Percentiles rank a stretch among this genome's conserved stretches.
Evolutionary conservation across 2,329 filamentous ascomycete genomes (phyloP).

Genomic region (Exophiala oligosperma): DNA sequence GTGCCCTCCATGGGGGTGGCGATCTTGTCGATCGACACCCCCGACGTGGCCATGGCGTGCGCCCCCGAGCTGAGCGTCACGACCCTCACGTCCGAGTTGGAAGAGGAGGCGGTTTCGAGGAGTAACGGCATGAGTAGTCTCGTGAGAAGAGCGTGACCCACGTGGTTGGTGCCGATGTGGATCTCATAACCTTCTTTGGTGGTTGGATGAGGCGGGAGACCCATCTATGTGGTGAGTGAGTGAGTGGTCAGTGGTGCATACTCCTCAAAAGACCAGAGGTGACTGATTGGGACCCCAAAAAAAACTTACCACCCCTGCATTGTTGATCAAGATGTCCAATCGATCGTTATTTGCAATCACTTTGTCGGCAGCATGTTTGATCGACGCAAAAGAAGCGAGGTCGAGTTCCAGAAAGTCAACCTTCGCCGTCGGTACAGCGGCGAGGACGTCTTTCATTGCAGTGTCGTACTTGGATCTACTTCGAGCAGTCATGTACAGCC

Average conservation of each 20-base stretch:
- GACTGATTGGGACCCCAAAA: too few relatives aligned
- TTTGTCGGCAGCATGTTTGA: slow-evolving; percentile 38
- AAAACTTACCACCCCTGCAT: slow-evolving; percentile 41
- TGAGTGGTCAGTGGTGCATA: too few relatives aligned
- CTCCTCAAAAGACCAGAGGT: too few relatives aligned
- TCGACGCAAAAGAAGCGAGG: slow-evolving; percentile 30
- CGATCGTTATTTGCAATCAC: slow-evolving; percentile 36
- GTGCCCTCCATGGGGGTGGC: not conserved
- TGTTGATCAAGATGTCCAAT: slow-evolving; percentile 49
- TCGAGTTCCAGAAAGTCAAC: slow-evolving; percentile 41
- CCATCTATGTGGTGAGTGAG: slow-evolving; percentile 33
- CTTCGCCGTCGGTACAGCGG: slow-evolving; percentile 26
- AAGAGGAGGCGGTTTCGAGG: slow-evolving; percentile 29
- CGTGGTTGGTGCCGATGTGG: slow-evolving; percentile 52
- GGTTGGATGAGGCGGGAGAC: slow-evolving; percentile 38
- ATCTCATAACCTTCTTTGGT: slow-evolving; percentile 50
- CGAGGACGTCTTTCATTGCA: slow-evolving; percentile 39
- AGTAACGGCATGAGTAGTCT: slow-evolving; percentile 39
- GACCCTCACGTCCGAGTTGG: slow-evolving; percentile 42
- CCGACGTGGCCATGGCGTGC: slow-evolving; percentile 21
- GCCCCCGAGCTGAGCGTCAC: slow-evolving; percentile 41
- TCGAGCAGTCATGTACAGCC: slow-evolving; percentile 41
- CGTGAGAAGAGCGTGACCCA: slow-evolving; percentile 51
- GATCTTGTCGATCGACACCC: slow-evolving; percentile 21
- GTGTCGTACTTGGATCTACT: slow-evolving; percentile 36